Evolutionary conservation across 1,284 basidiomycete genomes (phyloP).

Genomic region (Cryptococcus jaspeensis): DNA sequence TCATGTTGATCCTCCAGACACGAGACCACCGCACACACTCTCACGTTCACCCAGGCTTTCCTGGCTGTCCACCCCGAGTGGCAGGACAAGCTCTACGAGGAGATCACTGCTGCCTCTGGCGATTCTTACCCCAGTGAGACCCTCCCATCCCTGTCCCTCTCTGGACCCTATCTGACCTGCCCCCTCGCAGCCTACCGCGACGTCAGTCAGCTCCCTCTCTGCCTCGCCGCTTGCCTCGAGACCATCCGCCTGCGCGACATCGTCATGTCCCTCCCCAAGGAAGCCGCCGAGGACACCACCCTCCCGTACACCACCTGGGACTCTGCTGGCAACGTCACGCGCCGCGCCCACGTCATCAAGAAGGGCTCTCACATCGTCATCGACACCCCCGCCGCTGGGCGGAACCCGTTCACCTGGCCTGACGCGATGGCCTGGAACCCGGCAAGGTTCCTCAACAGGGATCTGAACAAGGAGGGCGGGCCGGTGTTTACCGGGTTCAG

Average conservation of each 20-base stretch:
- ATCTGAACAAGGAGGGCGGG: conserved; percentile 31
- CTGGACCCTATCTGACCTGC: neutral
- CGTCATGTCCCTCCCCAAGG: conserved; percentile 56
- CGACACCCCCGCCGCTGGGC: conserved; percentile 20
- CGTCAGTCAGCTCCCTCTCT: conserved; percentile 52
- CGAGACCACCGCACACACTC: conserved; percentile 59
- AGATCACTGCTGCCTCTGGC: conserved; percentile 55
- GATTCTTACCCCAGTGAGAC: conserved; percentile 43
- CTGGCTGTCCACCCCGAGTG: conserved; percentile 60
- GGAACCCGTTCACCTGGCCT: conserved; percentile 58
- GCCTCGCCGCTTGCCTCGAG: conserved; percentile 60
- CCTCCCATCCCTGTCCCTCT: neutral
- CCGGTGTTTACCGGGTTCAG: conserved; percentile 56
- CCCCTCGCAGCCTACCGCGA: conserved; percentile 54
- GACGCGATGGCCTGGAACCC: conserved; percentile 59
- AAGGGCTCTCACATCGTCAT: conserved; percentile 25
- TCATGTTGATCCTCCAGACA: conserved; percentile 19
- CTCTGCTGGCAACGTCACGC: conserved; percentile 11
- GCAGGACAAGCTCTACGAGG: conserved; percentile 61
- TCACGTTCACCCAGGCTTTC: conserved; percentile 60
- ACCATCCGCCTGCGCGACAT: conserved; percentile 62
- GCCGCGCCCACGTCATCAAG: conserved; percentile 18
- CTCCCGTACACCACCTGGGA: conserved; percentile 33
- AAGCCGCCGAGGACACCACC: conserved; percentile 36
- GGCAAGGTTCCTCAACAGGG: conserved; percentile 55